Base-by-base conservation (phyloP, 345 rosid species). In the Melaleuca quinquenervia region DNA sequence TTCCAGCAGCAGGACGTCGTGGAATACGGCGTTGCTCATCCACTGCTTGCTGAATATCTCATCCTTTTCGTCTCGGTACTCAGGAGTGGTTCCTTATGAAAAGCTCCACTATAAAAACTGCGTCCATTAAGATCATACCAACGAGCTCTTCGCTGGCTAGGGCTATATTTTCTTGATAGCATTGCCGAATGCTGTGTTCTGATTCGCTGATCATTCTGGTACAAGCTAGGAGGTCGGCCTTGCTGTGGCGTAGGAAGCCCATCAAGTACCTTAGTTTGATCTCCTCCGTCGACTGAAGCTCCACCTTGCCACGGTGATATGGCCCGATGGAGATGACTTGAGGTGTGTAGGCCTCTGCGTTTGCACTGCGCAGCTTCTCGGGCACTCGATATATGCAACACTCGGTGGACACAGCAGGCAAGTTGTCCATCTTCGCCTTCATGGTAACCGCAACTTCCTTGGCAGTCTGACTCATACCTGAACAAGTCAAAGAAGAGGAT, bases 331-430 rank as follows among this genome's bases (percentile, higher is more conserved):
- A 3, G 1, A 56, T 0, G 7, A 56, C 0, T 0, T 0, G 0
- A 27, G 62, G 64, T 0, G 1, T 11, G 64, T 26, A 56, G 29
- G 29, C 16, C 29, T 26, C 1, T 26, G 26, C 0, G 0, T 56
- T 56, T 1, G 0, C 11, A 9, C 0, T 14, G 0, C 3, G 29
- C 0, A 56, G 1, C 29, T 13, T 56, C 64, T 11, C 0, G 0
- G 29, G 15, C 26, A 56, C 7, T 41, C 41, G 83, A 84, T 84
- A 87, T 64, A 89, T 87, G 76, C 87, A 82, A 44, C 86, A 83
- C 50, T 87, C 84, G 2, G 82, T 16, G 22, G 90, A 86, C 20
- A 52, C 52, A 8, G 87, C 51, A 49, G 85, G 85, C 85, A 85
- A 56, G 78, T 16, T 55, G 18, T 27, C 21, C 49, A 80, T n/a